Conservation (phyloP, 73 alveolate genomes). For the Symbiodinium pilosum region DNA sequence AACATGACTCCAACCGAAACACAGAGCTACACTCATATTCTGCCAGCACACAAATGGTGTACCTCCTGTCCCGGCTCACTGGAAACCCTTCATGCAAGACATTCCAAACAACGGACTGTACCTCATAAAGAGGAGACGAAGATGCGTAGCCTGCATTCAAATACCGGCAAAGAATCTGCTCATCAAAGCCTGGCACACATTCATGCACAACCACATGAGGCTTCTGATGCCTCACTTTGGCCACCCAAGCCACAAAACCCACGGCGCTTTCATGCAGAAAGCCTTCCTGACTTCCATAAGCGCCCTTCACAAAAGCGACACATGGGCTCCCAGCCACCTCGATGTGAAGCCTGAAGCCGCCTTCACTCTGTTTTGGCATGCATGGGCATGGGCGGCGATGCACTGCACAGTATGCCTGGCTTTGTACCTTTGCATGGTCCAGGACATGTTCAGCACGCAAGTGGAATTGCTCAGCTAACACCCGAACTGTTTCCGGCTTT, state of each 20-base stretch:
- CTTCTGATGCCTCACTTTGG: background rate
- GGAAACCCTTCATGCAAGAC: background rate
- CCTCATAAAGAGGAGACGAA: background rate
- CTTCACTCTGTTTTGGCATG: background rate
- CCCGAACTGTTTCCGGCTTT: too few species aligned
- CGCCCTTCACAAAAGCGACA: background rate
- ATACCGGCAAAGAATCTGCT: background rate
- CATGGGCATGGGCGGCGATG: background rate
- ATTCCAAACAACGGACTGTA: background rate
- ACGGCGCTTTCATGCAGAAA: background rate
- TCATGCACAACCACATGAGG: conserved; percentile 6
- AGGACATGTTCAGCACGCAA: too few species aligned
- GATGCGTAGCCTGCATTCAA: background rate
- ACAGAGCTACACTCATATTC: background rate
- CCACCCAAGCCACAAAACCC: background rate
- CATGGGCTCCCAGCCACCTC: background rate
- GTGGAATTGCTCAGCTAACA: too few species aligned
- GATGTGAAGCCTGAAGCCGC: background rate
- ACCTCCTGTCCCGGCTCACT: background rate
- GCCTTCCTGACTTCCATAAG: background rate
- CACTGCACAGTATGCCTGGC: background rate
- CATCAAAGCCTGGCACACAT: background rate
- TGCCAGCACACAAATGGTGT: background rate
- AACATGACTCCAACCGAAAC: background rate
- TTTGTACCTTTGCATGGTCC: too few species aligned